Conservation (phyloP, 345 rosid species). For the Rhizophora mangle region DNA sequence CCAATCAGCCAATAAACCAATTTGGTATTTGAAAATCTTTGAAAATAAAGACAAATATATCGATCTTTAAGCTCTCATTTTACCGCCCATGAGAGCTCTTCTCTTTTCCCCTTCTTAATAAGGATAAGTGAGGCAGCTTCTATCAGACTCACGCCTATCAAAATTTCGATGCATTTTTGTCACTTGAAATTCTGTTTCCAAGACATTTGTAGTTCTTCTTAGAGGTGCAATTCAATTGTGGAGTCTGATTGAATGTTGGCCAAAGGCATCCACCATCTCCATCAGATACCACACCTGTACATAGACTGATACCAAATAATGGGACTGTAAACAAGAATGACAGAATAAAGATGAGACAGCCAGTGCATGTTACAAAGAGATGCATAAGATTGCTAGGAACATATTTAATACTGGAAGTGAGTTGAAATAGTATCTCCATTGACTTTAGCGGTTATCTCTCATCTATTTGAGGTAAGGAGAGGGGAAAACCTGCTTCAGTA, state of each 20-base stretch:
- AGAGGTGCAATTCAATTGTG: background rate
- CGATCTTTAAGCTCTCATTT: background rate
- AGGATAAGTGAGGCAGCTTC: no score
- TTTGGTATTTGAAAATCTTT: background rate
- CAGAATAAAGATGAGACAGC: no score
- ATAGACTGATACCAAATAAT: background rate
- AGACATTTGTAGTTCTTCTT: background rate
- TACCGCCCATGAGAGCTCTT: background rate
- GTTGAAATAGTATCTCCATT: no score
- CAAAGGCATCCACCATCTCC: slow-evolving; percentile 1
- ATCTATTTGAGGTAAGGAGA: no score
- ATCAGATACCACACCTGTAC: background rate
- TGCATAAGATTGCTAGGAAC: no score
- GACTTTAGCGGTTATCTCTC: no score
- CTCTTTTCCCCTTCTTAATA: no score
- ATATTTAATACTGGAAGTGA: no score
- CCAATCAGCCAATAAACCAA: slow-evolving; percentile 15
- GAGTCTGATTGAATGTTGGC: background rate
- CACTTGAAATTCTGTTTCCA: background rate
- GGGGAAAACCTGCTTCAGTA: no score
- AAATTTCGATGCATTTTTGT: background rate
- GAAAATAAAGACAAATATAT: background rate
- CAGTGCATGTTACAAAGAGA: no score
- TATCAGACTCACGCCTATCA: no score
- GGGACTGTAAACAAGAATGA: no score